Evolutionary conservation across 2,329 filamentous ascomycete genomes (phyloP), one percentile per base, ranked within the genome.

Genomic region (Cercospora beticola): DNA sequence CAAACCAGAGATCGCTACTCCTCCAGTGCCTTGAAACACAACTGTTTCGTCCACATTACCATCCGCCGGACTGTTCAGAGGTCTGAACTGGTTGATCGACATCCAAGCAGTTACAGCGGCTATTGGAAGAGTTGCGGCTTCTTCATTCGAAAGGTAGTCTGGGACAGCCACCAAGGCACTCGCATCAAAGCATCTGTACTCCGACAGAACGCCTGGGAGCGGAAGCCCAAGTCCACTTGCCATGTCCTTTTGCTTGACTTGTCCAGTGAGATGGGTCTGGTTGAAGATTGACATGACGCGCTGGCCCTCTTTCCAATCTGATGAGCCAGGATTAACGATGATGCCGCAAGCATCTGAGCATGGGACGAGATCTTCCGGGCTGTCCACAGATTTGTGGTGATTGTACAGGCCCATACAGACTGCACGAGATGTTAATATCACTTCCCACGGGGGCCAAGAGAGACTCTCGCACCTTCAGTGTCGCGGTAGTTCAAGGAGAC

Each of bases 291-390:
- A 86, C 65, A 90, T 83, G 46, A 92, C 89, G n/a, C 88, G 86
- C 67, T 90, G 86, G 67, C 89, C 89, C 16, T 81, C 78, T 64
- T 83, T 82, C 81, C 86, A 87, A 5, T 80, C 79, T 2, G 78
- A 76, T 18, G 82, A 76, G 36, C 86, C 86, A 31, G 85, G 73
- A 14, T 83, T 77, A 2, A 86, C 80, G 57, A 92, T 81, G 8
- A 83, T 83, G 56, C 90, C 90, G 79, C 88, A 90, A 84, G 90
- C 90, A 78, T 92, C 90, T 23, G 88, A 90, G 78, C 87, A 89
- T 1, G 89, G 89, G 1, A 92, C 87, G 12, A 91, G 74, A 65
- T 82, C 68, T 64, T 79, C 64, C 63, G 77, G 70, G 68, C 80
- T 74, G 43, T 76, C 79, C 57, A 87, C 79, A 4, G 84, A 83